A percentile compares a stretch with the other conserved stretches of the same genome.
Evolutionary conservation across 495 filamentous ascomycete genomes (phyloP).

Genomic region (Penicillium coprophilum): DNA sequence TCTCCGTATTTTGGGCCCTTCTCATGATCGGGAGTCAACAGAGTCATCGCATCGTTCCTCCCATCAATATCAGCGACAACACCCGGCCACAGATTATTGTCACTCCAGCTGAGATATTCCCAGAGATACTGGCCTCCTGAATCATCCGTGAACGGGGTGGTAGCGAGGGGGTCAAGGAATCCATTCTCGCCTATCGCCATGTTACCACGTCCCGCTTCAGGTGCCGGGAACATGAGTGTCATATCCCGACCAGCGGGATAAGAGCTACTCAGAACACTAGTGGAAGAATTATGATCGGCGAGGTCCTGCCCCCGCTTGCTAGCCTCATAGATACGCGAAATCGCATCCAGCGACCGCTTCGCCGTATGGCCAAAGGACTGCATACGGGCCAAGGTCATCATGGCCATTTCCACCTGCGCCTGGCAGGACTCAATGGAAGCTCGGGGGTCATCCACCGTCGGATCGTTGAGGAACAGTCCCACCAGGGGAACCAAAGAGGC

Average conservation of each 20-base stretch:
- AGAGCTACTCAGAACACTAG: constrained; percentile 2
- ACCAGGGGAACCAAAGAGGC: constrained; percentile 75
- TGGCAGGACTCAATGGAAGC: constrained; percentile 50
- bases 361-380: constrained; percentile 70
- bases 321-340: constrained; percentile 69
- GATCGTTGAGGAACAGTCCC: constrained; percentile 65
- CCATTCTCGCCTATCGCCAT: constrained; percentile 27
- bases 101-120: constrained; percentile 48
- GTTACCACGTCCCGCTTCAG: constrained; percentile 21
- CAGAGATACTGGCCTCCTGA: constrained; percentile 40
- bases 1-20: constrained; percentile 31
- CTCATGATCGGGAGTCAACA: constrained; percentile 33
- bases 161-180: constrained; percentile 28
- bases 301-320: constrained; percentile 36
- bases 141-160: constrained; percentile 35
- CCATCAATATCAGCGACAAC: constrained; percentile 31
- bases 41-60: constrained; percentile 23
- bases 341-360: constrained; percentile 64
- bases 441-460: constrained; percentile 51
- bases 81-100: constrained; percentile 39
- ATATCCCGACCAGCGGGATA: constrained; percentile 27
- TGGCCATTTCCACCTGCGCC: constrained; percentile 64
- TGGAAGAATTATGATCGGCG: constrained; percentile 8
- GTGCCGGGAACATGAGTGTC: constrained; percentile 18
- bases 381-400: constrained; percentile 67